phyloP scores from a whole-genome alignment of 306 rosid genomes.

The Comarum palustre region DNA sequence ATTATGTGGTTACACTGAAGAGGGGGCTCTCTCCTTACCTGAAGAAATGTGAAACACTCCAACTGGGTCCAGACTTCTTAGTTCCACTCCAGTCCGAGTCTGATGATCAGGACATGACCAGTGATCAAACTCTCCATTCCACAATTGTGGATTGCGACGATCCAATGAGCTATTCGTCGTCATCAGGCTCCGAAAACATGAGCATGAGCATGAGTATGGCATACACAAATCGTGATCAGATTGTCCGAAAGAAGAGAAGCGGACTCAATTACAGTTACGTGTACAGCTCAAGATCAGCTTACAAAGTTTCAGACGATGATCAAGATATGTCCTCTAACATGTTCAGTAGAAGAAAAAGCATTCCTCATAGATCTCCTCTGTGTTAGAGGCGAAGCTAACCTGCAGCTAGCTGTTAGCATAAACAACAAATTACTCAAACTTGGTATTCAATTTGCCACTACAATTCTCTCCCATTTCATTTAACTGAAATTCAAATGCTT shows the following conservation, averaged over 20 bases:
- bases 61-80: slow-evolving; percentile 71
- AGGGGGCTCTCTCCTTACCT: slow-evolving; percentile 68
- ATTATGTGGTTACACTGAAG: slow-evolving; percentile 66
- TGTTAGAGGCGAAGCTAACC: slow-evolving; percentile 36
- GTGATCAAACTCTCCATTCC: slow-evolving; percentile 57
- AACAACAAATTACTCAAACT: slow-evolving; percentile 14
- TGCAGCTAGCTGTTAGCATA: slow-evolving; percentile 2
- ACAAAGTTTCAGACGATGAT: slow-evolving; percentile 50
- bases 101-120: slow-evolving; percentile 74
- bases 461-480: slow-evolving; percentile 27
- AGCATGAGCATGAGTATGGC: slow-evolving; percentile 38
- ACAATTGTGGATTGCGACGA: slow-evolving; percentile 72
- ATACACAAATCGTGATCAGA: slow-evolving; percentile 32
- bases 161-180: slow-evolving; percentile 57
- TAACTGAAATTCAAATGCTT: slow-evolving; percentile 55
- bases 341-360: slow-evolving; percentile 84
- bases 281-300: slow-evolving; percentile 53
- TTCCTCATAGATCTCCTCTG: slow-evolving; percentile 91
- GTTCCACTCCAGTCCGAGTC: slow-evolving; percentile 46
- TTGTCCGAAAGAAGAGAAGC: slow-evolving; percentile 80
- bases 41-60: slow-evolving; percentile 60
- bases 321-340: slow-evolving; percentile 79
- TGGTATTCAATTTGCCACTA: slow-evolving; percentile 2
- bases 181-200: slow-evolving; percentile 71
- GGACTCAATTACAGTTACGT: slow-evolving; percentile 44